Evolutionary conservation across 225 moss, liverwort and hornwort genomes (phyloP).

Genomic region (Antitrichia curtipendula): DNA sequence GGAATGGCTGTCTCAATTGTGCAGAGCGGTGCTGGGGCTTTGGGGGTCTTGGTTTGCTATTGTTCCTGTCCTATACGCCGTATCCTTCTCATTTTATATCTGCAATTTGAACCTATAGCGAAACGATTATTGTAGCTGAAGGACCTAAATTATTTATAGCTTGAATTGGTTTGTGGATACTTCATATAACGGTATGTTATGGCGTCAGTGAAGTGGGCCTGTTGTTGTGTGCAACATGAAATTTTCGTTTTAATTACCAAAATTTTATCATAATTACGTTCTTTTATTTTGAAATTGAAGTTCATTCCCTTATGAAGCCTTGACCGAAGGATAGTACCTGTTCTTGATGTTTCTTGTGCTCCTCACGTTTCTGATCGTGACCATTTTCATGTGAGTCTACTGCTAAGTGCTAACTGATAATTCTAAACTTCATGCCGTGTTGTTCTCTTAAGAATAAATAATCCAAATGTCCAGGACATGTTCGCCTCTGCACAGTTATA

Average conservation of each 20-base stretch:
- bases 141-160: not conserved
- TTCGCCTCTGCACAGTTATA: not conserved
- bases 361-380: conserved; percentile 10
- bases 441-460: not conserved
- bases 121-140: not conserved
- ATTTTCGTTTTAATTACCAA: not conserved
- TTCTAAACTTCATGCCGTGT: not conserved
- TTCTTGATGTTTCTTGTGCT: conserved; percentile 22
- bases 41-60: conserved; percentile 27
- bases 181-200: not conserved
- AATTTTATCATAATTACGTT: not conserved
- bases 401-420: not conserved
- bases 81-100: conserved; percentile 8
- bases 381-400: conserved; percentile 21
- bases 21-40: conserved; percentile 24
- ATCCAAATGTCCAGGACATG: not conserved
- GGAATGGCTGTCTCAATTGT: not conserved
- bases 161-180: not conserved
- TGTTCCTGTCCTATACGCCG: conserved; percentile 17
- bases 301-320: not conserved
- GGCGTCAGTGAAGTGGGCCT: not conserved
- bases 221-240: not conserved
- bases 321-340: conserved; percentile 9
- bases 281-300: not conserved
- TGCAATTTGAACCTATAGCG: not conserved